A percentile compares a stretch with the other conserved stretches of the same genome.
phyloP scores from a whole-genome alignment of 441 rosid species.

The Dalechampia spathulata region DNA sequence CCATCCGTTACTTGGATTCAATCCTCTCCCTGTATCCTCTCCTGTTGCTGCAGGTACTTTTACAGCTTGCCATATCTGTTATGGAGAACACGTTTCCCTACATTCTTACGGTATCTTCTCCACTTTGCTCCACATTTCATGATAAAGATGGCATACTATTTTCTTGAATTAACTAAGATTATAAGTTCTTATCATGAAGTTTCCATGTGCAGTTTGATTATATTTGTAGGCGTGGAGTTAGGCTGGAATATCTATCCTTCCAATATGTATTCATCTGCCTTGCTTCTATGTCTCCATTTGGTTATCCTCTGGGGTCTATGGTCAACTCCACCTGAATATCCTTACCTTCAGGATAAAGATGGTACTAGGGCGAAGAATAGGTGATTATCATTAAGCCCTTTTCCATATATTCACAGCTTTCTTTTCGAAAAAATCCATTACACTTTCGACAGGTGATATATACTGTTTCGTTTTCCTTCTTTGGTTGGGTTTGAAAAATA shows the following conservation, averaged over 20 bases:
- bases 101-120: slow-evolving; percentile 50
- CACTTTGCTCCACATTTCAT: too few relatives aligned
- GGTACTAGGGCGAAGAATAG: slow-evolving; percentile 23
- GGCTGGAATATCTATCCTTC: slow-evolving; percentile 97
- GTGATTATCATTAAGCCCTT: not conserved
- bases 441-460: too few relatives aligned
- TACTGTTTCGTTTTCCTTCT: too few relatives aligned
- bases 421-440: not conserved
- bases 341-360: slow-evolving; percentile 32
- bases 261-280: slow-evolving; percentile 48
- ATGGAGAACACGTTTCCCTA: slow-evolving; percentile 71
- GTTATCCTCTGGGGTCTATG: slow-evolving; percentile 63
- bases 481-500: too few relatives aligned
- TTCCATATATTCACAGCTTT: too few relatives aligned
- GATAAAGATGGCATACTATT: not conserved
- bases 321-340: slow-evolving; percentile 47
- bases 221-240: slow-evolving; percentile 60
- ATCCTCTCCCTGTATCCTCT: not conserved
- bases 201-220: slow-evolving; percentile 34
- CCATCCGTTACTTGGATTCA: too few relatives aligned
- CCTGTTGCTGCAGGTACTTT: slow-evolving; percentile 60
- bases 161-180: not conserved
- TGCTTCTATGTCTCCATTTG: slow-evolving; percentile 54
- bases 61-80: slow-evolving; percentile 70
- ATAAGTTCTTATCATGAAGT: not conserved